Evolutionary conservation across 371 early-diverging fungal genomes (phyloP), one percentile per base, ranked within the genome.

Genomic region (Batrachochytrium dendrobatidis): DNA sequence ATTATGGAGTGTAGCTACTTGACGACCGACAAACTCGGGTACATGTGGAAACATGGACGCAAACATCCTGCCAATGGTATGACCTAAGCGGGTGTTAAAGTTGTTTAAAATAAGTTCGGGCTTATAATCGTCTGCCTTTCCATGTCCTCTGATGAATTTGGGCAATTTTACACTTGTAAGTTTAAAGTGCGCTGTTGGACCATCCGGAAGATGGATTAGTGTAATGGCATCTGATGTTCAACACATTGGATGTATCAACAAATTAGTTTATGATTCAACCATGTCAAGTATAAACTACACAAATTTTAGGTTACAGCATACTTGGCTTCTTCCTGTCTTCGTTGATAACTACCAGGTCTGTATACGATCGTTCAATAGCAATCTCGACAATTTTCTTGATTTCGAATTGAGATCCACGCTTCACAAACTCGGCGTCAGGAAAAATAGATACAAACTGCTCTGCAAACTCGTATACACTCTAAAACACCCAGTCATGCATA

Each of bases 41-140:
- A 92, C 87, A 59, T 93, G 94, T 12, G 99, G 99, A 69, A 99
- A 93, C 54, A 98, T 73, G 5, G 94, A 74, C 46, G 94, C 92
- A 76, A 99, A 90, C 89, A 94, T 90, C 34, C 98, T 83, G 24
- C 98, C 99, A 45, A 98, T 78, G 3, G 92, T 89, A 72, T 95
- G 96, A 46, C 99, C 99, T 35, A 99, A 74, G 48, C 95, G 86
- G 3, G 98, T 98, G 64, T 83, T 89, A 64, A 99, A 99, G 80
- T 98, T 94, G 78, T 96, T 96, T 35, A 99, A 76, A 59, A 99
- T 95, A 45, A 99, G 81, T 71, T 99, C 99, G 18, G 98, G 97
- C 58, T 87, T 80, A 63, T 98, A 92, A 34, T 86, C 81, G 2
- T 90, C 89, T 1, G 87, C 81, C 18, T 83, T 70, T 28, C 88